Conservation (phyloP, 176 grass and related monocot genomes). For the Avena atlantica region DNA sequence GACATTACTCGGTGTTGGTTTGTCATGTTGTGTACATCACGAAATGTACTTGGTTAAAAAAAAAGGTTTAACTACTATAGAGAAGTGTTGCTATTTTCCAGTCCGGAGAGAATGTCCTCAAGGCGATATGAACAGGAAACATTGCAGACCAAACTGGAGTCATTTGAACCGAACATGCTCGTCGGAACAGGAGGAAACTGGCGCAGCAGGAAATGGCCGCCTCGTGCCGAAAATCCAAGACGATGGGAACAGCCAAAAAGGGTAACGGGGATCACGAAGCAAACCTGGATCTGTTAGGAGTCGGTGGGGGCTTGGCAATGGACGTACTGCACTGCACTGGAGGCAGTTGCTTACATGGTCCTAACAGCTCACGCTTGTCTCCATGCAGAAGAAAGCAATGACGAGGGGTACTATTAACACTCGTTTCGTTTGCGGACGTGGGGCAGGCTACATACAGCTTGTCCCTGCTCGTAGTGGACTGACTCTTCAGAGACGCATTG, state of each 20-base stretch:
- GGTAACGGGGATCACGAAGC: conserved; percentile 37
- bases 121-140: neutral
- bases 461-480: neutral
- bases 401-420: neutral
- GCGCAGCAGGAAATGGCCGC: neutral
- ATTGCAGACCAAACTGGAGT: neutral
- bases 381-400: neutral
- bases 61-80: too few species aligned
- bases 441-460: conserved; percentile 18
- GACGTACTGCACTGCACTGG: neutral
- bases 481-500: neutral
- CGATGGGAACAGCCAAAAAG: conserved; percentile 30
- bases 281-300: conserved; percentile 35
- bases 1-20: neutral
- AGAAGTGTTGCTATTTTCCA: neutral
- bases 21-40: neutral
- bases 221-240: neutral
- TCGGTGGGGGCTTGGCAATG: neutral
- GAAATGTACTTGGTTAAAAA: neutral
- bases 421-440: neutral
- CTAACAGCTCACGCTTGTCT: conserved; percentile 14
- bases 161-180: neutral
- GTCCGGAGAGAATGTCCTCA: too few species aligned
- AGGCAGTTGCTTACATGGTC: conserved; percentile 2
- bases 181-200: neutral